Conservation (phyloP, 768 basidiomycete species). For the Lanmaoa pseudosensibilis region DNA sequence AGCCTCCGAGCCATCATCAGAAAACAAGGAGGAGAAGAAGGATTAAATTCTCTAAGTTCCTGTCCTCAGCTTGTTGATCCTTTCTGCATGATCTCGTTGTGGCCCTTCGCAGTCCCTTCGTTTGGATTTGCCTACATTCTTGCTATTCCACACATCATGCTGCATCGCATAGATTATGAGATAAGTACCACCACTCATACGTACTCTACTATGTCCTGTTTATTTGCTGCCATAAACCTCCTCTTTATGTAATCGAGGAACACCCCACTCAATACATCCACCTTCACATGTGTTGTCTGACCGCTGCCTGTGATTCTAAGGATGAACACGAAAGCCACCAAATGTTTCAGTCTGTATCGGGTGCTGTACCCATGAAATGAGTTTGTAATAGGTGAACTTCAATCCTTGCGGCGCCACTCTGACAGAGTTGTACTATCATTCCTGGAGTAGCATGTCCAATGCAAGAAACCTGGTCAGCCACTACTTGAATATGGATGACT, state of each 20-base stretch:
- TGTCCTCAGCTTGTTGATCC: background rate
- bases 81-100: conserved; percentile 12
- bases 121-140: conserved; percentile 18
- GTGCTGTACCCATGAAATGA: too few relatives aligned
- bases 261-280: conserved; percentile 27
- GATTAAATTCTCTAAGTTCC: conserved; percentile 47
- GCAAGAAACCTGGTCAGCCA: too few relatives aligned
- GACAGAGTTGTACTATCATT: too few relatives aligned
- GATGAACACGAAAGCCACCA: too few relatives aligned
- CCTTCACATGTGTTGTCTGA: background rate
- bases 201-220: conserved; percentile 20
- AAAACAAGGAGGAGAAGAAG: conserved; percentile 76
- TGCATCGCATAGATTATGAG: conserved; percentile 31
- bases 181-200: conserved; percentile 31
- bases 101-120: conserved; percentile 25
- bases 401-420: background rate
- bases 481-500: too few relatives aligned
- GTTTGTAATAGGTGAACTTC: background rate
- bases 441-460: too few relatives aligned
- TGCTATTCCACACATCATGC: conserved; percentile 2
- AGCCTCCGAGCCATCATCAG: conserved; percentile 42
- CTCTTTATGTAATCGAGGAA: conserved; percentile 17
- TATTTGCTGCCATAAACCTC: conserved; percentile 17
- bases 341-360: too few relatives aligned
- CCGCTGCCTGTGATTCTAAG: too few relatives aligned